These are phyloP conservation scores for Juncus inflexus DNA, from an alignment of 176 grass and related monocot species.

Conservation along the genomic window DNA sequence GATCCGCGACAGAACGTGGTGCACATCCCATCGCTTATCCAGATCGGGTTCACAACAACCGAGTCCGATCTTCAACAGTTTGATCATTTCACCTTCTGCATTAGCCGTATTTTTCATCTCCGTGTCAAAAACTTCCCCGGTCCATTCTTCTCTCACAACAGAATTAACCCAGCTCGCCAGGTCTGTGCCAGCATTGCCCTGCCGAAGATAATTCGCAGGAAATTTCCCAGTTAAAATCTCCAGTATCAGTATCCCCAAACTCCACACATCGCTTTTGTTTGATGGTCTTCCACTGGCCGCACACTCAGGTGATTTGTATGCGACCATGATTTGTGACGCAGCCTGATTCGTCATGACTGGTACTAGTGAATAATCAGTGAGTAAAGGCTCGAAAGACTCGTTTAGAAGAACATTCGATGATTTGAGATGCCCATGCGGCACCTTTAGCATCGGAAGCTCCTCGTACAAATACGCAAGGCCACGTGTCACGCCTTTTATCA, in stretches of 20 bases:
- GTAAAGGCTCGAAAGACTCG: slow-evolving; percentile 46
- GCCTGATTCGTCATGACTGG: slow-evolving; percentile 49
- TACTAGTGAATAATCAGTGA: slow-evolving; percentile 72
- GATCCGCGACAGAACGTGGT: slow-evolving; percentile 44
- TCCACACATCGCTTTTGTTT: slow-evolving; percentile 92
- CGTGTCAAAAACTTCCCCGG: slow-evolving; percentile 65
- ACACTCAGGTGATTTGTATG: slow-evolving; percentile 88
- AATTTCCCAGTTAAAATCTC: slow-evolving; percentile 84
- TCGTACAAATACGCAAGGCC: slow-evolving; percentile 78
- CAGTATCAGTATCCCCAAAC: slow-evolving; percentile 71
- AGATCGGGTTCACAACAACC: slow-evolving; percentile 70
- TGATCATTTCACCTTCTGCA: slow-evolving; percentile 78
- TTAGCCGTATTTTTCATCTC: slow-evolving; percentile 40
- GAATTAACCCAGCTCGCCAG: slow-evolving; percentile 76
- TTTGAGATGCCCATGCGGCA: slow-evolving; percentile 96
- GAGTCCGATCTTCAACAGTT: slow-evolving; percentile 75
- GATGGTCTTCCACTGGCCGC: slow-evolving; percentile 29
- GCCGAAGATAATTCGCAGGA: slow-evolving; percentile 53
- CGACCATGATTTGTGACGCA: slow-evolving; percentile 66
- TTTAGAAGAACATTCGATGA: slow-evolving; percentile 79
- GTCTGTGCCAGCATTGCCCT: slow-evolving; percentile 44
- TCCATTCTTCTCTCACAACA: slow-evolving; percentile 73
- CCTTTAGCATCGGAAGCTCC: slow-evolving; percentile 64
- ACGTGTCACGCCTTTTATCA: slow-evolving; percentile 80
- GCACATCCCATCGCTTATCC: slow-evolving; percentile 44